These are phyloP conservation scores for Solanum hybrid DNA, from an alignment of 305 asterid species.

Conservation along the genomic window DNA sequence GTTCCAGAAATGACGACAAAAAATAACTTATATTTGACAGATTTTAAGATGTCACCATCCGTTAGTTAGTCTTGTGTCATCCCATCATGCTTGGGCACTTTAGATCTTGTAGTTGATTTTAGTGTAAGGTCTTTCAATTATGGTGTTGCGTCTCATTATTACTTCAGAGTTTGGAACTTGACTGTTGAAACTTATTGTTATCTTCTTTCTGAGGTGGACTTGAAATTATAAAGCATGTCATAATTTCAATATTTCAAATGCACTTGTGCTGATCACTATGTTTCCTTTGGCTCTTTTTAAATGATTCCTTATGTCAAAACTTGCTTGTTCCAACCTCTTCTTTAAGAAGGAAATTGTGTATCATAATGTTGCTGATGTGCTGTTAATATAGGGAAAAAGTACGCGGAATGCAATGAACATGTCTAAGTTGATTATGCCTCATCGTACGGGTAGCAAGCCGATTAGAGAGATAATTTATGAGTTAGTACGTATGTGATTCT, in stretches of 20 bases:
- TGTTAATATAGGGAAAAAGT: not conserved
- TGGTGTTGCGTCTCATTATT: not conserved
- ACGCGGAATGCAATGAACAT: not conserved
- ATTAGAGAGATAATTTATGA: not conserved
- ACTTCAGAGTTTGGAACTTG: not conserved
- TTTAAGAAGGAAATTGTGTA: conserved; percentile 46
- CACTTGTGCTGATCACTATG: not conserved
- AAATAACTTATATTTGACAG: not conserved
- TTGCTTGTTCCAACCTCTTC: conserved; percentile 52
- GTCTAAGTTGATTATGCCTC: not conserved
- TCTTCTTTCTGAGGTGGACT: not conserved
- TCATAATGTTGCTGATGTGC: not conserved
- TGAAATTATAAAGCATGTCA: not conserved
- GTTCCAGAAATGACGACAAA: not conserved
- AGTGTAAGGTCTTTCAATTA: not conserved
- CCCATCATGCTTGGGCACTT: not conserved
- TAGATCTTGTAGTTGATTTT: not conserved
- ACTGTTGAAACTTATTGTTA: not conserved
- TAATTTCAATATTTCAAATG: not conserved
- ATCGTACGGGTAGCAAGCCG: not conserved
- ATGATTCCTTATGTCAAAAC: not conserved
- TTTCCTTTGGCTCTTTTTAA: not conserved
- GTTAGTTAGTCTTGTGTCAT: not conserved
- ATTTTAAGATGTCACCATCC: not conserved
- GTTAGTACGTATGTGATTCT: not conserved